A percentile compares a stretch with the other conserved stretches of the same genome.
phyloP scores from a whole-genome alignment of 2,329 filamentous ascomycete genomes.

The Pezizomycotina sp. region DNA sequence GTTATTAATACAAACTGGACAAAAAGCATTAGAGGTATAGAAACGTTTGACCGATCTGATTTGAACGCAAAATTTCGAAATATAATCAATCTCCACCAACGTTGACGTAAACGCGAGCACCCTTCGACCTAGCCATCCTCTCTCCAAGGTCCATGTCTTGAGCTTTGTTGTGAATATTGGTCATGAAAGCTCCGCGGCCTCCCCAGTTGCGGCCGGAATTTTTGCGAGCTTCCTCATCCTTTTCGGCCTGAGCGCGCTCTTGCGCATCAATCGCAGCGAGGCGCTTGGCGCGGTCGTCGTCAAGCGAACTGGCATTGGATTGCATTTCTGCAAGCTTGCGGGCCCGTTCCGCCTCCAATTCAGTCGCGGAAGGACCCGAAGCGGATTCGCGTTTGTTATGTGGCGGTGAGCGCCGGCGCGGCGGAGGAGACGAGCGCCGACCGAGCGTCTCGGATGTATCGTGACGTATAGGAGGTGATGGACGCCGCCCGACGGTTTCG shows the following conservation, averaged over 20 bases:
- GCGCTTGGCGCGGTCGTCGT: constrained; percentile 51
- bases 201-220: constrained; percentile 45
- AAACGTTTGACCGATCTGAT: too few relatives aligned
- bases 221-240: constrained; percentile 47
- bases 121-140: constrained; percentile 29
- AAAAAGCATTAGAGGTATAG: too few relatives aligned
- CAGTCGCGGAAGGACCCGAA: constrained; percentile 15
- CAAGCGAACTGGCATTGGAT: constrained; percentile 50
- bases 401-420: constrained; percentile 20
- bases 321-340: constrained; percentile 59
- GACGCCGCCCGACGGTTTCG: constrained; percentile 22
- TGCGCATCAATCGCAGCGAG: constrained; percentile 48
- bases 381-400: constrained; percentile 22
- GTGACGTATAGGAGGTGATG: constrained; percentile 10
- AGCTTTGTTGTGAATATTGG: constrained; percentile 43
- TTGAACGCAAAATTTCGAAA: too few relatives aligned
- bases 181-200: constrained; percentile 48
- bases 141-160: constrained; percentile 32
- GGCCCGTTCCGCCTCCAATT: constrained; percentile 41
- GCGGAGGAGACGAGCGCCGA: constrained; percentile 18
- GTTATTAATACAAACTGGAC: too few relatives aligned
- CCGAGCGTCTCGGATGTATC: constrained; percentile 24
- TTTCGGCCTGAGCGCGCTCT: constrained; percentile 47
- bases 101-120: constrained; percentile 15
- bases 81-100: constrained; percentile 18